These are phyloP conservation scores for Berberis thunbergii DNA, from an alignment of 164 flowering plant genomes.

Conservation along the genomic window DNA sequence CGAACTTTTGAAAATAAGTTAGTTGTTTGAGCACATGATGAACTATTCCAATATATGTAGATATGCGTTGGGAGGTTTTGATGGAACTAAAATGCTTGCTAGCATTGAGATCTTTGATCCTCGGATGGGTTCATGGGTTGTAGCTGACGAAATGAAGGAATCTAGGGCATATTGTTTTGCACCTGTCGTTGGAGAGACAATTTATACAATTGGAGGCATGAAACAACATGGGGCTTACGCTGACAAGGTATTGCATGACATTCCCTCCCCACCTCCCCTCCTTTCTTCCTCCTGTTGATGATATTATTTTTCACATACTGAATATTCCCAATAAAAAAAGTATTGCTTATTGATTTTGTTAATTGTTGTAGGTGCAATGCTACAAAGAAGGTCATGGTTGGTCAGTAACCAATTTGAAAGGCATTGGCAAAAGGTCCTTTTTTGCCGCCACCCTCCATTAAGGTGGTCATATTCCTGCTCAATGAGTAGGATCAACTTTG, in stretches of 20 bases:
- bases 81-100: slow-evolving; percentile 53
- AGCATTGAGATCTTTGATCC: slow-evolving; percentile 83
- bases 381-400: slow-evolving; percentile 69
- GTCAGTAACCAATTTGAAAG: slow-evolving; percentile 27
- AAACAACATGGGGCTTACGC: slow-evolving; percentile 9
- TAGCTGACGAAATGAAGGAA: slow-evolving; percentile 50
- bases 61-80: slow-evolving; percentile 80
- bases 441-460: slow-evolving; percentile 39
- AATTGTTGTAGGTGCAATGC: slow-evolving; percentile 50
- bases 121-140: slow-evolving; percentile 57
- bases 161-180: slow-evolving; percentile 62
- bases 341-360: background rate
- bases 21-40: background rate
- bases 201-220: slow-evolving; percentile 63
- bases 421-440: slow-evolving; percentile 49
- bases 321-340: too few species aligned
- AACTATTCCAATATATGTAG: slow-evolving; percentile 23
- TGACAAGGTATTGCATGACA: slow-evolving; percentile 32
- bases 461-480: background rate
- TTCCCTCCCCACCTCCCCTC: background rate
- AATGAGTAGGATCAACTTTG: too few species aligned
- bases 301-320: background rate
- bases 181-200: slow-evolving; percentile 36
- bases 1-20: too few species aligned
- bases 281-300: background rate